Evolutionary conservation across 2,329 filamentous ascomycete genomes (phyloP).

Genomic region (Allantophomopsis cytisporea): DNA sequence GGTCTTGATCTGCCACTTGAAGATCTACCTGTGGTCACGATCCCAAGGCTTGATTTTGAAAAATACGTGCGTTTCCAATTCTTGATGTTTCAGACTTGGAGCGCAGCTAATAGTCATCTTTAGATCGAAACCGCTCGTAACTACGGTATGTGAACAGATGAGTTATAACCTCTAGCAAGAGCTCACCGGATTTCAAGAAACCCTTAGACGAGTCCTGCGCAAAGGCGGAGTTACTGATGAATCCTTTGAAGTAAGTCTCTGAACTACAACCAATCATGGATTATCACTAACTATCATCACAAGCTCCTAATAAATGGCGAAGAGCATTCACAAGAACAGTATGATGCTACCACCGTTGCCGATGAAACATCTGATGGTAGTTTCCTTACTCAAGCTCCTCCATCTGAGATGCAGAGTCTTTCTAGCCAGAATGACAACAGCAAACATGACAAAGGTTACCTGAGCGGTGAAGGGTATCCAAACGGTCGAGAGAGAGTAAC

Average conservation of each 20-base stretch:
- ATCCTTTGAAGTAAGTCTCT: conserved; percentile 22
- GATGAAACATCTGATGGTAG: conserved; percentile 6
- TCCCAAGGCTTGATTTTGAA: conserved; percentile 49
- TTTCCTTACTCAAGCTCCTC: conserved; percentile 6
- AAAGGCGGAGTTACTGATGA: conserved; percentile 13
- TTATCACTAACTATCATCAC: conserved; percentile 4
- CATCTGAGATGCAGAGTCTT: conserved; percentile 2
- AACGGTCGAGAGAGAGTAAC: too few species aligned
- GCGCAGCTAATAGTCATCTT: neutral
- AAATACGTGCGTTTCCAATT: conserved; percentile 4
- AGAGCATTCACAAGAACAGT: conserved; percentile 5
- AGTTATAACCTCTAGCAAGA: conserved; percentile 1
- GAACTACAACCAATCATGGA: neutral
- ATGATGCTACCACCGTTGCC: conserved; percentile 4
- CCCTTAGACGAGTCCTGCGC: too few species aligned
- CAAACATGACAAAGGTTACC: too few species aligned
- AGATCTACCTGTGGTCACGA: conserved; percentile 28
- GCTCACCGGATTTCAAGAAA: too few species aligned
- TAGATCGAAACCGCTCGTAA: conserved; percentile 25
- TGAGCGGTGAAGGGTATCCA: too few species aligned
- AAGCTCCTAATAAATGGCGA: conserved; percentile 15
- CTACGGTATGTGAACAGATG: conserved; percentile 31
- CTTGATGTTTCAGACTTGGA: too few species aligned
- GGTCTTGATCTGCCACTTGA: conserved; percentile 18
- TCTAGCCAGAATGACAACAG: too few species aligned